Base-by-base conservation (phyloP, 352 stramenopile genomes). In the Phytophthora pistaciae region DNA sequence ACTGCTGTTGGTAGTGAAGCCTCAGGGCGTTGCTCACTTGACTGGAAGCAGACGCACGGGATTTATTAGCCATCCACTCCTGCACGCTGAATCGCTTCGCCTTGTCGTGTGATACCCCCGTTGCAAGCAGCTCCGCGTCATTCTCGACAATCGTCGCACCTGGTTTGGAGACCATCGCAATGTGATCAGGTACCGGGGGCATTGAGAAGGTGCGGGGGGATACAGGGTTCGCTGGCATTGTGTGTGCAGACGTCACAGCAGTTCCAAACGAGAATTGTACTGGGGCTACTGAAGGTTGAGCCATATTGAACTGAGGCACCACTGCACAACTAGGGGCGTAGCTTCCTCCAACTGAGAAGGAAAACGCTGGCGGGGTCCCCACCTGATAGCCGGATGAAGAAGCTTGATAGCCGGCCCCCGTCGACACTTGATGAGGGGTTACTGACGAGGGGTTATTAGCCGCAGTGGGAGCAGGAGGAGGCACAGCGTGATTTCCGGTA, bases 1-100 rank as follows among this genome's bases (percentile, higher is more conserved):
- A 62, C 4, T 66, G 56, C 9, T 74, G 72, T 9, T 78, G 76
- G 40, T 74, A 70, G 50, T 75, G 64, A 57, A 54, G 42, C 38
- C 42, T 48, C 27, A 80, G 55, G 3, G 49, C 60, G 18, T 68
- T 66, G 63, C 54, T 78, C 20, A 69, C 46, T 70, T 84, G 66
- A 18, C 46, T 76, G 3, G 75, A 70, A 2, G 50, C 59, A n/a
- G 74, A 84, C 4, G 54, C 29, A 3, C 80, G 82, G 7, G 75
- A 77, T 52, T 92, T 92, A 52, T 57, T 92, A 2, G 84, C 83
- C 60, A 94, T 91, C 84, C 85, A 92, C 56, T 94, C 83, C 52
- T 94, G 80, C 7, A 94, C 87, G 66, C 84, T 92, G 8, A 92
- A 82, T 14, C 69, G 77, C 40, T 74, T 84, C 0, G 75, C 83